Evolutionary conservation across 202 grass and related monocot species (phyloP).

Genomic region (Panicum virgatum): DNA sequence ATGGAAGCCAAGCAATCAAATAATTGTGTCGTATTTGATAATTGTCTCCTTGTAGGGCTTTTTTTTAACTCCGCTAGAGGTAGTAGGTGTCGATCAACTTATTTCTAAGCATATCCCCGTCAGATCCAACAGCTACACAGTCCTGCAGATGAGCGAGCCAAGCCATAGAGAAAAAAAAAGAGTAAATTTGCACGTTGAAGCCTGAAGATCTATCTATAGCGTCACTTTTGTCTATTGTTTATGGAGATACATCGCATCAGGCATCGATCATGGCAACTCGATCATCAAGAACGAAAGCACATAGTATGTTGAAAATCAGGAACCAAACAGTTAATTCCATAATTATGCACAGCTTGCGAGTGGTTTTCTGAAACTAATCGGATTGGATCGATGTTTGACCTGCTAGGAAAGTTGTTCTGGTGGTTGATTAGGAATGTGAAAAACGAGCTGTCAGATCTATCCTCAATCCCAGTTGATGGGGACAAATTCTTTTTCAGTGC

Average conservation of each 20-base stretch:
- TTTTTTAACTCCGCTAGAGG: too few relatives aligned
- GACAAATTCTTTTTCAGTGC: neutral
- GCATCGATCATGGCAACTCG: neutral
- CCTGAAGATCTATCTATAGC: neutral
- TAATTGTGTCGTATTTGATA: too few relatives aligned
- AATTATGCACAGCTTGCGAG: neutral
- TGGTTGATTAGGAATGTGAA: conserved; percentile 18
- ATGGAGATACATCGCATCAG: neutral
- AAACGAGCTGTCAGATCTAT: conserved; percentile 9
- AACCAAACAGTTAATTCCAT: neutral
- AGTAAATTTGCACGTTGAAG: neutral
- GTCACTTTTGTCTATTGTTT: neutral
- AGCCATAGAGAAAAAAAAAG: neutral
- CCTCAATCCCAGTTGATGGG: neutral
- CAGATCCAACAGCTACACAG: too few relatives aligned
- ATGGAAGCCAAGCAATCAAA: too few relatives aligned
- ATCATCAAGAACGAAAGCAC: conserved; percentile 6
- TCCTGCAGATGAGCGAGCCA: too few relatives aligned
- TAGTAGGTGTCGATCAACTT: too few relatives aligned
- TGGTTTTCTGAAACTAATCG: neutral
- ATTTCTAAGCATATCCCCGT: too few relatives aligned
- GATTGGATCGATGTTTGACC: neutral
- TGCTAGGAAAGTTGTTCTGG: neutral
- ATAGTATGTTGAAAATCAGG: conserved; percentile 13
- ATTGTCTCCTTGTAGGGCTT: too few relatives aligned